These are phyloP conservation scores for Ziziphus jujuba DNA, from an alignment of 306 rosid species.

Conservation along the genomic window DNA sequence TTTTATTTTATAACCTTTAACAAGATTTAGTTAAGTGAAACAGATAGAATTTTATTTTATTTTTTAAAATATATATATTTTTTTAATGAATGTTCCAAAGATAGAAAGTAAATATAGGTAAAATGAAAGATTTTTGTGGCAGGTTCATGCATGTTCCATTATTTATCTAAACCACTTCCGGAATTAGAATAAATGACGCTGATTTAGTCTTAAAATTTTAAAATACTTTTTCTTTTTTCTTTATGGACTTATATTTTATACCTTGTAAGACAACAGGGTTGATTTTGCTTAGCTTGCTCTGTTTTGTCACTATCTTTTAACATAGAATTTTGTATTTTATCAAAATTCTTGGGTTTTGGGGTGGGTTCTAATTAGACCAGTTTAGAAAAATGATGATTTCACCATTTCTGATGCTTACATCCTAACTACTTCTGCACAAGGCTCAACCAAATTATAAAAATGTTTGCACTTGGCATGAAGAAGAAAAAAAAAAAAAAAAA, in stretches of 20 bases:
- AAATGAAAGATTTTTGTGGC: slow-evolving; percentile 24
- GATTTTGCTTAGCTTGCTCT: slow-evolving; percentile 32
- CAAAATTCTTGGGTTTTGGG: slow-evolving; percentile 27
- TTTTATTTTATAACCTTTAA: background rate
- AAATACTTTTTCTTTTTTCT: slow-evolving; percentile 13
- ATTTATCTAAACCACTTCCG: slow-evolving; percentile 7
- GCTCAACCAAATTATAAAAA: slow-evolving; percentile 32
- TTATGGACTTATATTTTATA: slow-evolving; percentile 17
- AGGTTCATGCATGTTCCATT: slow-evolving; percentile 30
- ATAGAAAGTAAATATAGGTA: slow-evolving; percentile 28
- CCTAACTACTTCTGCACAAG: slow-evolving; percentile 52
- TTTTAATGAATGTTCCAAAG: slow-evolving; percentile 22
- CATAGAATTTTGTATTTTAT: slow-evolving; percentile 19
- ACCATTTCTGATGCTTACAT: slow-evolving; percentile 50
- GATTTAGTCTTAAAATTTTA: slow-evolving; percentile 13
- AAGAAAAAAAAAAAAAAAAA: background rate
- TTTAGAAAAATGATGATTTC: slow-evolving; percentile 41
- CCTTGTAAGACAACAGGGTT: slow-evolving; percentile 23
- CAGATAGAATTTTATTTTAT: background rate
- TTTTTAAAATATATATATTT: slow-evolving; percentile 21
- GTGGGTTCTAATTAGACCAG: slow-evolving; percentile 28
- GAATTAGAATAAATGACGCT: slow-evolving; percentile 1
- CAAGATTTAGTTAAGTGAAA: slow-evolving; percentile 4
- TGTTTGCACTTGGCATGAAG: background rate
- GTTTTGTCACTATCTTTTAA: slow-evolving; percentile 42